Evolutionary conservation across 2,329 filamentous ascomycete species (phyloP), one percentile per base, ranked within the genome.

Genomic region (Grosmannia clavigera): DNA sequence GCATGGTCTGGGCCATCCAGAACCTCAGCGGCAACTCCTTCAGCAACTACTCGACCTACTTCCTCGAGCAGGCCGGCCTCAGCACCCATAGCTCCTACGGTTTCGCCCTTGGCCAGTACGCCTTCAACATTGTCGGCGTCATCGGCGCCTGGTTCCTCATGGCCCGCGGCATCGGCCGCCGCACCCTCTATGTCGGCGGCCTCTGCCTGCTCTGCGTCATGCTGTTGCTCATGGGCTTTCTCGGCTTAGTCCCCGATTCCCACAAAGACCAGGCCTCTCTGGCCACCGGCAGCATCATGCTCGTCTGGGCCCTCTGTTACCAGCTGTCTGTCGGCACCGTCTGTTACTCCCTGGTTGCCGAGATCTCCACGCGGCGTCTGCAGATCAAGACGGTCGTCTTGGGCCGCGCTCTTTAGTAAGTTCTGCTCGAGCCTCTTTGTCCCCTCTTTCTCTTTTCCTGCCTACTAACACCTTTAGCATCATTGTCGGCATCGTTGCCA

Each of bases 281-380:
- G 61, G 90, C 89, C 1, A 94, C 89, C 0, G 90, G 90, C n/a
- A 82, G 81, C 62, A 87, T 96, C 72, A 92, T 96, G 87, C 78
- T 94, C 40, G 72, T 85, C 60, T 94, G 87, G 87, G 86, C 91
- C 1, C 75, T 94, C 54, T 82, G 86, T 67, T 96, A 95, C 74
- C 90, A 96, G 70, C 78, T 92, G 55, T 88, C 89, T 0, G 90
- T 96, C 56, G 91, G 91, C 48, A 94, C 91, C 0, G 90, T 95
- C 9, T 90, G 87, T 72, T 96, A 95, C 74, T 94, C 90, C 0
- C 81, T 96, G 12, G 91, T 96, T 5, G 83, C 88, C 1, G 91
- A 96, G 71, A 74, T 96, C 27, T 91, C 90, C 0, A 90, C 90
- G 0, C 83, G 88, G 16, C 82, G 91, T 2, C 79, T 96, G 40